Percentiles rank a stretch among this genome's conserved stretches.
Conservation (phyloP, 371 early-diverging fungal genomes). For the Haplosporangium sp. region DNA sequence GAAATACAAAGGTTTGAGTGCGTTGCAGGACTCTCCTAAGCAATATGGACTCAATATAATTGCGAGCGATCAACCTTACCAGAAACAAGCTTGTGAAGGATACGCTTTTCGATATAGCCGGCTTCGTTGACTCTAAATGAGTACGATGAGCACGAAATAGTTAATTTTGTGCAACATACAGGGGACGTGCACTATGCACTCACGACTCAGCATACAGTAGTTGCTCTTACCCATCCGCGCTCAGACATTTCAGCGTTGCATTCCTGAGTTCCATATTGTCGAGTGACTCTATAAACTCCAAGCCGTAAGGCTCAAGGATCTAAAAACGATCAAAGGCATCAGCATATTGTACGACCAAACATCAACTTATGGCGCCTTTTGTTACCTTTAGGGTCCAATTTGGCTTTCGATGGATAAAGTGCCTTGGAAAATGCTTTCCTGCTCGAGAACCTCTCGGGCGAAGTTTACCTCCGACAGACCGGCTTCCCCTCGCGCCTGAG, state of each 20-base stretch:
- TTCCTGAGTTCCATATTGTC: conserved; percentile 23
- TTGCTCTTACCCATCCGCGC: conserved; percentile 18
- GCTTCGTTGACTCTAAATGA: background rate
- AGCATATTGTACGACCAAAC: too few relatives aligned
- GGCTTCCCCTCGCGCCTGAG: background rate
- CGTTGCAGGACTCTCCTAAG: background rate
- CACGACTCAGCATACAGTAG: background rate
- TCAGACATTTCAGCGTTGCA: conserved; percentile 17
- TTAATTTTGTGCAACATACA: background rate
- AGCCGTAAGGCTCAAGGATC: conserved; percentile 26
- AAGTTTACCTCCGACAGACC: background rate
- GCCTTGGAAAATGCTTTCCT: background rate
- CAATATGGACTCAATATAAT: background rate
- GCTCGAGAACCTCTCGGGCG: background rate
- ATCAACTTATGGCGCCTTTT: too few relatives aligned
- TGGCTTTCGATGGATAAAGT: conserved; percentile 12
- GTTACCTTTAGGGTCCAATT: conserved; percentile 29
- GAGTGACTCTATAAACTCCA: conserved; percentile 6
- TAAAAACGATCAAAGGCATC: background rate
- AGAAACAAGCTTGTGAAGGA: conserved; percentile 17
- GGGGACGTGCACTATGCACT: too few relatives aligned
- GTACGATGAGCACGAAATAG: background rate
- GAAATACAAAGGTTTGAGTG: too few relatives aligned
- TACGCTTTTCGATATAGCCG: conserved; percentile 23
- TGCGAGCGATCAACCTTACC: conserved; percentile 9